phyloP scores from a whole-genome alignment of 257 asterid genomes.

The Solanum pinnatisectum region DNA sequence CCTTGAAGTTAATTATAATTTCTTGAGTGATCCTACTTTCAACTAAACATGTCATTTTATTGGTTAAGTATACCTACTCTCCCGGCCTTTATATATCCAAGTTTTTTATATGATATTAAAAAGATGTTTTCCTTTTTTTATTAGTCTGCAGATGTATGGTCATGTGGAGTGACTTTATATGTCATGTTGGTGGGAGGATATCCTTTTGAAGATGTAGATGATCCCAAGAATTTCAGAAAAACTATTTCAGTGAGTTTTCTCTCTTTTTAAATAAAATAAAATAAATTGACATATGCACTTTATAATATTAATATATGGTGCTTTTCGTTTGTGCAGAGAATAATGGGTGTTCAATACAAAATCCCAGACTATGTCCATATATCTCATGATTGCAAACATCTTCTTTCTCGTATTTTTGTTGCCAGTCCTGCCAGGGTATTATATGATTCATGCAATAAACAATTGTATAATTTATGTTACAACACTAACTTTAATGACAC shows the following conservation, averaged over 20 bases:
- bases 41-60: background rate
- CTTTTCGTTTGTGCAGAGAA: slow-evolving; percentile 23
- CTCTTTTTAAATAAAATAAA: background rate
- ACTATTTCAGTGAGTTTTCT: slow-evolving; percentile 32
- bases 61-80: background rate
- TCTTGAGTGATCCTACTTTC: background rate
- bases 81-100: background rate
- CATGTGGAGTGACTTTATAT: slow-evolving; percentile 65
- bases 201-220: slow-evolving; percentile 60
- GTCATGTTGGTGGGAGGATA: slow-evolving; percentile 80
- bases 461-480: no score
- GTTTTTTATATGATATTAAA: background rate
- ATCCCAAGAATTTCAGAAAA: slow-evolving; percentile 60
- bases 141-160: slow-evolving; percentile 70
- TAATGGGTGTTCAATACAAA: slow-evolving; percentile 42
- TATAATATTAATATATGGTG: background rate
- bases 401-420: slow-evolving; percentile 46
- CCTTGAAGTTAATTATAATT: background rate
- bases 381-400: slow-evolving; percentile 54
- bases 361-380: slow-evolving; percentile 55
- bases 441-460: background rate
- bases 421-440: slow-evolving; percentile 41
- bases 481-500: no score
- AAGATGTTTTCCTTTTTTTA: background rate
- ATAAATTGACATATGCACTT: background rate